phyloP scores from a whole-genome alignment of 768 basidiomycete genomes.

The Mycena chlorophos region DNA sequence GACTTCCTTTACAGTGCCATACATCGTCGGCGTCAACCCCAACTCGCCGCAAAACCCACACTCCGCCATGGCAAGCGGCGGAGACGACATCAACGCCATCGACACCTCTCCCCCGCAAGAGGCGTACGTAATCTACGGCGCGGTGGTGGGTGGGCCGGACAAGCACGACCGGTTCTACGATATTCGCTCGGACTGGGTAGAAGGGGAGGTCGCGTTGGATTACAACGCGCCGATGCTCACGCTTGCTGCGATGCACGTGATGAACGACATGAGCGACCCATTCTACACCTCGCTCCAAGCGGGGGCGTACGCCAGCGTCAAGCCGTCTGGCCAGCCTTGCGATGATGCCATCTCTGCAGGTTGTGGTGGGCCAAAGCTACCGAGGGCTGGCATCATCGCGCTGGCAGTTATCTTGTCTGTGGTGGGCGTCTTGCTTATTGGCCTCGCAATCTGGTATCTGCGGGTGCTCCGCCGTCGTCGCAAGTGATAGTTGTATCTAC shows the following conservation, averaged over 20 bases:
- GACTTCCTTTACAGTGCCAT: slow-evolving; percentile 52
- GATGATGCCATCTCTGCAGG: slow-evolving; percentile 65
- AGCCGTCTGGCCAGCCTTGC: slow-evolving; percentile 73
- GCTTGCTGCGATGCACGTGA: slow-evolving; percentile 74
- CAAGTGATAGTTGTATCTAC: not conserved
- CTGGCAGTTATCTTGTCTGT: slow-evolving; percentile 67
- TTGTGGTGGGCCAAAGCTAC: slow-evolving; percentile 54
- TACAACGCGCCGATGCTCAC: slow-evolving; percentile 91
- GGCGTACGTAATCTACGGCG: slow-evolving; percentile 82
- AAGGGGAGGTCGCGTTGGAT: slow-evolving; percentile 87
- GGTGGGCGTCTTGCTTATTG: slow-evolving; percentile 59
- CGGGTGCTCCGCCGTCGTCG: slow-evolving; percentile 17
- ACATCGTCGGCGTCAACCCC: slow-evolving; percentile 86
- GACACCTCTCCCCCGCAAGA: slow-evolving; percentile 72
- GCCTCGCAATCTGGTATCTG: slow-evolving; percentile 43
- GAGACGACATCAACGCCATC: slow-evolving; percentile 64
- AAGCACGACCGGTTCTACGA: slow-evolving; percentile 76
- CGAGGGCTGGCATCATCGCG: slow-evolving; percentile 62
- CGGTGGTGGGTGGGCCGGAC: slow-evolving; percentile 86
- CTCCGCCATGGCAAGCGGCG: slow-evolving; percentile 86
- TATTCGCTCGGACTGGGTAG: slow-evolving; percentile 85
- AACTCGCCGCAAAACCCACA: slow-evolving; percentile 92
- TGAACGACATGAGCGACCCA: slow-evolving; percentile 68
- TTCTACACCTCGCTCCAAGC: slow-evolving; percentile 72
- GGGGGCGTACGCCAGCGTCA: slow-evolving; percentile 62